Conservation (phyloP, 352 stramenopile species). For the Pythium monospermum region DNA sequence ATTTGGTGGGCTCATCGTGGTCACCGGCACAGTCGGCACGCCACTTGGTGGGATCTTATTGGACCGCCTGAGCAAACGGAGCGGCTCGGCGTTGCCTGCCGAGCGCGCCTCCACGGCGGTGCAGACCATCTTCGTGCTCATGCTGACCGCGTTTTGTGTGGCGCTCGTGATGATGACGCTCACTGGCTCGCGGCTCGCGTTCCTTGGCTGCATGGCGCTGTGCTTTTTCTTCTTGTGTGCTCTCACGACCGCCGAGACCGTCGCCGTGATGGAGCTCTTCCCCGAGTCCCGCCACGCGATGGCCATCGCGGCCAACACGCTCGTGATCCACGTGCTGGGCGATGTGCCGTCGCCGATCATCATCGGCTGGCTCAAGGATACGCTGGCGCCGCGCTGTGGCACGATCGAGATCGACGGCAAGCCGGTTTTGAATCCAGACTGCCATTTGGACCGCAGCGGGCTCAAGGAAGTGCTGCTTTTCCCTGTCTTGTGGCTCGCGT, state of each 20-base stretch:
- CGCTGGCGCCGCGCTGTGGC: slow-evolving; percentile 85
- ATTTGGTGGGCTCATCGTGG: slow-evolving; percentile 80
- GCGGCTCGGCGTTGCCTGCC: slow-evolving; percentile 24
- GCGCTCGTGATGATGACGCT: slow-evolving; percentile 62
- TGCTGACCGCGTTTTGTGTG: slow-evolving; percentile 45
- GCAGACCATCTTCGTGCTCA: slow-evolving; percentile 64
- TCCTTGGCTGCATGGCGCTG: slow-evolving; percentile 62
- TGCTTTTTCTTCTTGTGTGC: slow-evolving; percentile 78
- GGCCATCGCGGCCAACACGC: slow-evolving; percentile 86
- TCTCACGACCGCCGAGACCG: slow-evolving; percentile 71
- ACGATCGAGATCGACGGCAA: slow-evolving; percentile 60
- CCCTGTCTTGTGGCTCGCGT: slow-evolving; percentile 65
- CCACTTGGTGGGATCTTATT: slow-evolving; percentile 81
- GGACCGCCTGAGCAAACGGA: slow-evolving; percentile 40
- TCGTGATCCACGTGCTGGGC: slow-evolving; percentile 90
- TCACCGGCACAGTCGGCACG: slow-evolving; percentile 86
- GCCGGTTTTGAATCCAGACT: slow-evolving; percentile 60
- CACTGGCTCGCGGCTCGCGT: slow-evolving; percentile 39
- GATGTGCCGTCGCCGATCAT: slow-evolving; percentile 94
- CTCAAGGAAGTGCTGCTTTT: slow-evolving; percentile 74
- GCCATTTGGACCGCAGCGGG: slow-evolving; percentile 46
- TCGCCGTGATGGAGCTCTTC: slow-evolving; percentile 89
- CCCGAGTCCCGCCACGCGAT: slow-evolving; percentile 83
- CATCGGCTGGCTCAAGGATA: slow-evolving; percentile 91
- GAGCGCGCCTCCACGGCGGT: slow-evolving; percentile 52